Percentiles rank a stretch among this genome's conserved stretches.
These are phyloP conservation scores for Lipomyces spencermartinsiae DNA, from an alignment of 805 yeast genomes.

Conservation along the genomic window DNA sequence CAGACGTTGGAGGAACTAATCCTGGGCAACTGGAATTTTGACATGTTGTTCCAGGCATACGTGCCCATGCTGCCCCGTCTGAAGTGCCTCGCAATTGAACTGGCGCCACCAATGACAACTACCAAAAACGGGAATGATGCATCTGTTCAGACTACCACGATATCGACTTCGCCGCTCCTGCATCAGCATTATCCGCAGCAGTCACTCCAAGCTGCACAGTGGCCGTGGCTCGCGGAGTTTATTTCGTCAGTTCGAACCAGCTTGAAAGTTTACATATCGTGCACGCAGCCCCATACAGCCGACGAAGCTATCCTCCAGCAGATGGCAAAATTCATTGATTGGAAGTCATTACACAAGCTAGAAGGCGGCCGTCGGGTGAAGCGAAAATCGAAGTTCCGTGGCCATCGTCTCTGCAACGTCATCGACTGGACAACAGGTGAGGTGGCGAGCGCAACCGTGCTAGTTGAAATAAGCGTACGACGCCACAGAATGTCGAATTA, in stretches of 20 bases:
- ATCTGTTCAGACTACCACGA: background rate
- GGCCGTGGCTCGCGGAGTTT: conserved; percentile 33
- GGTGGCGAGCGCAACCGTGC: conserved; percentile 7
- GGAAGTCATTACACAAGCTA: conserved; percentile 23
- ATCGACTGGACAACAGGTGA: conserved; percentile 28
- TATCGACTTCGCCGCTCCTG: conserved; percentile 6
- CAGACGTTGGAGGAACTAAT: conserved; percentile 32
- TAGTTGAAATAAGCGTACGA: conserved; percentile 31
- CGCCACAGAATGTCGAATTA: conserved; percentile 18
- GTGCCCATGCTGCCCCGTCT: conserved; percentile 30
- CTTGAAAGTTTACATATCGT: conserved; percentile 24
- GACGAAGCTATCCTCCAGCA: conserved; percentile 6
- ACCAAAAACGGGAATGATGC: background rate
- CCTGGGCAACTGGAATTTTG: conserved; percentile 28
- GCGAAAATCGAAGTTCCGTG: conserved; percentile 31
- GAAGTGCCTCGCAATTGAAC: conserved; percentile 23
- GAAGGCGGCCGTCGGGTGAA: conserved; percentile 29
- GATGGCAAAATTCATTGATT: conserved; percentile 28
- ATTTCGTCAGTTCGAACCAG: conserved; percentile 15
- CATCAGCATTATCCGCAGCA: background rate
- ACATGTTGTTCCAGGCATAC: conserved; percentile 33
- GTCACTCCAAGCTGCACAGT: conserved; percentile 8
- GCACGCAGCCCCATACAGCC: conserved; percentile 2
- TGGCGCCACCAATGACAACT: background rate
- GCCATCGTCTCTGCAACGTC: conserved; percentile 25